A percentile compares a stretch with the other conserved stretches of the same genome.
Evolutionary conservation across 768 basidiomycete species (phyloP).

Genomic region (Podaxis mareebaensis): DNA sequence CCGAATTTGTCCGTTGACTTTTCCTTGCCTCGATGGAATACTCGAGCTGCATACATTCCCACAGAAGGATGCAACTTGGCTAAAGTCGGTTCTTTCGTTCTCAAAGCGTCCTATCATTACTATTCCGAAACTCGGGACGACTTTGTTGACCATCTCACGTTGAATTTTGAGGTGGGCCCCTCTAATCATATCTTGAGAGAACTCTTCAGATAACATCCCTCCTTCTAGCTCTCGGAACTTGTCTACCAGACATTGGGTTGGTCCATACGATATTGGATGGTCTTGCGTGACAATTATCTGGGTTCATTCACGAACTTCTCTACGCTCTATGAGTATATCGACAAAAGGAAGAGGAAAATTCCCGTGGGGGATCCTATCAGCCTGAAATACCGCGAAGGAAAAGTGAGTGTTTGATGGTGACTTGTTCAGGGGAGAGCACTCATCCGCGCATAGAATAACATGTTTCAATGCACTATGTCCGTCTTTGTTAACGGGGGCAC

Average conservation of each 20-base stretch:
- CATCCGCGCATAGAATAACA: conserved; percentile 60
- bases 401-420: conserved; percentile 43
- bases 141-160: conserved; percentile 74
- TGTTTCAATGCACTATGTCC: conserved; percentile 72
- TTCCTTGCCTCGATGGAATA: conserved; percentile 88
- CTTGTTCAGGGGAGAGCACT: conserved; percentile 1
- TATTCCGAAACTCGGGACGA: conserved; percentile 66
- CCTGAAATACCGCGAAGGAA: conserved; percentile 76
- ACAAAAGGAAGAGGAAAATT: conserved; percentile 56
- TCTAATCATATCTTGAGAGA: background rate
- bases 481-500: conserved; percentile 51
- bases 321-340: conserved; percentile 82
- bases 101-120: conserved; percentile 76
- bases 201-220: background rate
- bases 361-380: conserved; percentile 81
- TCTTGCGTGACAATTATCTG: conserved; percentile 90
- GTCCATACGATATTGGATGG: conserved; percentile 87
- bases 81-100: conserved; percentile 50
- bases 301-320: conserved; percentile 93
- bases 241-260: conserved; percentile 80
- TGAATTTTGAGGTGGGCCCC: conserved; percentile 59
- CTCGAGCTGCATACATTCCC: conserved; percentile 67
- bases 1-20: conserved; percentile 61
- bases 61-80: conserved; percentile 63
- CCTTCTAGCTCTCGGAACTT: conserved; percentile 48